A percentile compares a stretch with the other conserved stretches of the same genome.
Conservation (phyloP, 306 rosid genomes). For the Prosopis cineraria region DNA sequence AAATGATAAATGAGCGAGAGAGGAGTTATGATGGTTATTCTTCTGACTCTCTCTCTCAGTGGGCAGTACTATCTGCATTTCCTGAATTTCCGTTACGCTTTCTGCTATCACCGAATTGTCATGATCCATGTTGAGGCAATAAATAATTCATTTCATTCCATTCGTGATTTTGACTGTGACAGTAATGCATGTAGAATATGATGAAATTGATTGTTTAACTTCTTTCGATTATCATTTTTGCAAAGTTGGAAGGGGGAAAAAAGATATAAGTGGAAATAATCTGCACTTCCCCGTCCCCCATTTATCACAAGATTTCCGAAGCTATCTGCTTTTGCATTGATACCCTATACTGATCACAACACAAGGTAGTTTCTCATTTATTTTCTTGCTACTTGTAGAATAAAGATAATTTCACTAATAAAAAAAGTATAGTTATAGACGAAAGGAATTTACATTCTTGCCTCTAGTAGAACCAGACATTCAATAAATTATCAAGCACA, state of each 20-base stretch:
- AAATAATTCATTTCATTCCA: too few species aligned
- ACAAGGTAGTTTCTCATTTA: not conserved
- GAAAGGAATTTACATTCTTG: not conserved
- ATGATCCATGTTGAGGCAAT: too few species aligned
- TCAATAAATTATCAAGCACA: too few species aligned
- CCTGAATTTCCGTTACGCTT: too few species aligned
- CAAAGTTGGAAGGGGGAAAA: slow-evolving; percentile 24
- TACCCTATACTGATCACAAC: not conserved
- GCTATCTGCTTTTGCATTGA: not conserved
- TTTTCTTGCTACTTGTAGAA: not conserved
- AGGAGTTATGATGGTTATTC: too few species aligned
- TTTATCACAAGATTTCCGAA: slow-evolving; percentile 28
- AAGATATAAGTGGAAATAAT: slow-evolving; percentile 39
- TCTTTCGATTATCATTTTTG: slow-evolving; percentile 36
- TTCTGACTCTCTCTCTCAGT: too few species aligned
- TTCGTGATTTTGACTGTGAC: too few species aligned
- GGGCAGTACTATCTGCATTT: too few species aligned
- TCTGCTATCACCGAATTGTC: too few species aligned
- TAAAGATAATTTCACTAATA: not conserved
- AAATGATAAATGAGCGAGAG: too few species aligned
- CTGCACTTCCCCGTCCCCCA: slow-evolving; percentile 38
- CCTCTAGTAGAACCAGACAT: not conserved
- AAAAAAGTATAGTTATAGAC: not conserved
- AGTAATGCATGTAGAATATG: slow-evolving; percentile 43
- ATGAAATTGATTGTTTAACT: slow-evolving; percentile 36